Percentiles rank a stretch among this genome's conserved stretches.
These are phyloP conservation scores for Xylaria bambusicola DNA, from an alignment of 495 filamentous ascomycete genomes.

Conservation along the genomic window DNA sequence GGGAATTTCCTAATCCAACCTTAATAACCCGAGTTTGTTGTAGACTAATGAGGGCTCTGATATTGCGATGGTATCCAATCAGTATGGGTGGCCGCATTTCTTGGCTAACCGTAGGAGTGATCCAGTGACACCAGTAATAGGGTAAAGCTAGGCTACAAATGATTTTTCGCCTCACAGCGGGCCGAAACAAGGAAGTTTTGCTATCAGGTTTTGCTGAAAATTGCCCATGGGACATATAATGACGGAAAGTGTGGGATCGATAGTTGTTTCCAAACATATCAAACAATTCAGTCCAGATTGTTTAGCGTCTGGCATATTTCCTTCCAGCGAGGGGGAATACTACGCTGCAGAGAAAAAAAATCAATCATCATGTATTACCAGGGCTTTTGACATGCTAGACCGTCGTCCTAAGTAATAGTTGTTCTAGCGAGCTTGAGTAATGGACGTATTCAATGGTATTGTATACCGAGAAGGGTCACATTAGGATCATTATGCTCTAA, in stretches of 20 bases:
- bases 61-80: constrained; percentile 4
- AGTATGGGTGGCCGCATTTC: neutral
- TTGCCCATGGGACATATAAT: neutral
- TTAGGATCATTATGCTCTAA: neutral
- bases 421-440: neutral
- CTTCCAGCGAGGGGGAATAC: no score
- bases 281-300: no score
- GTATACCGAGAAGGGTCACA: neutral
- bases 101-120: constrained; percentile 18
- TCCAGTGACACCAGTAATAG: constrained; percentile 23
- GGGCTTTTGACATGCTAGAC: no score
- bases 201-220: neutral
- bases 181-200: neutral
- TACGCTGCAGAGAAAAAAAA: no score
- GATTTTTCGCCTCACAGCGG: constrained; percentile 23
- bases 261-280: neutral
- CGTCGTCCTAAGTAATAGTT: neutral
- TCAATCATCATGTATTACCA: no score
- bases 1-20: constrained; percentile 21
- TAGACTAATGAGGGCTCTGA: constrained; percentile 30
- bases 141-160: constrained; percentile 29
- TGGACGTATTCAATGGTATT: neutral
- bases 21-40: constrained; percentile 32
- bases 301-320: neutral
- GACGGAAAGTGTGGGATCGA: neutral